Conservation (phyloP, 805 yeast genomes). For the Candida ficus region DNA sequence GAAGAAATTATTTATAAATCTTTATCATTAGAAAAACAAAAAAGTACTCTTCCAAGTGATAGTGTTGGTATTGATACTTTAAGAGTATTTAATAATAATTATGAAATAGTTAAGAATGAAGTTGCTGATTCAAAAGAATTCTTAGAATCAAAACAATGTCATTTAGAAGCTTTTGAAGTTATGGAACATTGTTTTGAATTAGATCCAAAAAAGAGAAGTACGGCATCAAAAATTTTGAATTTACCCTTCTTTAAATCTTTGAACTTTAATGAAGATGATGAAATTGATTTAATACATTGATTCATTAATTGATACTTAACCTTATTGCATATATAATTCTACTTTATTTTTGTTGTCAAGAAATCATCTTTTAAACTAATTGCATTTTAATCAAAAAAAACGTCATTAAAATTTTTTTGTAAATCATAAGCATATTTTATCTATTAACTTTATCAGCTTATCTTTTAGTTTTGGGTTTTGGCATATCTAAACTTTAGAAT, state of each 20-base stretch:
- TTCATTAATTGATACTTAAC: not conserved
- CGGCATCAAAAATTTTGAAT: conserved; percentile 70
- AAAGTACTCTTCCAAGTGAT: conserved; percentile 61
- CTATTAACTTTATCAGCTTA: no score
- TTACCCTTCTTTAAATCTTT: conserved; percentile 22
- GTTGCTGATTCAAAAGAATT: conserved; percentile 8
- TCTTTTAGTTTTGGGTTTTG: no score
- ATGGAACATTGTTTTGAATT: conserved; percentile 55
- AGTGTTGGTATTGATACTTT: conserved; percentile 68
- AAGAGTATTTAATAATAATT: conserved; percentile 21
- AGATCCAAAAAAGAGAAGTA: conserved; percentile 71
- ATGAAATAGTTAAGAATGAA: conserved; percentile 18
- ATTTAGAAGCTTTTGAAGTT: conserved; percentile 21
- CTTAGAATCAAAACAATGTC: conserved; percentile 11
- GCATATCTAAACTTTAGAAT: no score
- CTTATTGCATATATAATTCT: not conserved
- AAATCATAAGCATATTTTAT: no score
- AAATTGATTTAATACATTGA: conserved; percentile 4
- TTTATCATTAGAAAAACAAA: conserved; percentile 41
- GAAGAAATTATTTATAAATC: conserved; percentile 39
- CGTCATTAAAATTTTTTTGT: no score
- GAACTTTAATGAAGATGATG: conserved; percentile 5
- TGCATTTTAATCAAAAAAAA: no score
- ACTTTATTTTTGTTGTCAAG: no score
- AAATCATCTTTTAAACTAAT: no score